Evolutionary conservation across 345 rosid species (phyloP).

Genomic region (Aquilaria malaccensis): DNA sequence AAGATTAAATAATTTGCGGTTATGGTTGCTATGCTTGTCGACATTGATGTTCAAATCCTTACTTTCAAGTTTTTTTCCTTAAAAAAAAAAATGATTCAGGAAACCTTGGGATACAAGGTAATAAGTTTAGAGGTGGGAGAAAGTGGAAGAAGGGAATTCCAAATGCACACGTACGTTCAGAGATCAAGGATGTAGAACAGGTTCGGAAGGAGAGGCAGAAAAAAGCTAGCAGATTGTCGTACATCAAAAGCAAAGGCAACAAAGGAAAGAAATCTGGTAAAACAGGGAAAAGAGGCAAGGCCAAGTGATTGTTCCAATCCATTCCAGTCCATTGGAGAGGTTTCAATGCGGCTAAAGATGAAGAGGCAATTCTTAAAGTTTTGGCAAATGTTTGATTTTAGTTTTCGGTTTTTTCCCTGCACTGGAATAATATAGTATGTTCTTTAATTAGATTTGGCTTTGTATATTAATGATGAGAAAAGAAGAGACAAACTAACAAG

Average conservation of each 20-base stretch:
- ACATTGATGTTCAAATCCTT: too few relatives aligned
- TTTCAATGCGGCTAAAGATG: too few relatives aligned
- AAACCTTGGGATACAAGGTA: slow-evolving; percentile 18
- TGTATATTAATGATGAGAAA: too few relatives aligned
- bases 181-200: slow-evolving; percentile 80
- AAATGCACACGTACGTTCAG: slow-evolving; percentile 77
- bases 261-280: slow-evolving; percentile 33
- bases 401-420: too few relatives aligned
- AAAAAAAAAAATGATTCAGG: slow-evolving; percentile 25
- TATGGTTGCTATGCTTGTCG: too few relatives aligned
- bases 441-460: too few relatives aligned
- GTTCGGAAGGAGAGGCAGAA: slow-evolving; percentile 84
- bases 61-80: neutral
- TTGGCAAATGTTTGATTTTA: too few relatives aligned
- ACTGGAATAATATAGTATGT: too few relatives aligned
- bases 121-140: slow-evolving; percentile 40
- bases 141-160: slow-evolving; percentile 41
- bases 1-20: neutral
- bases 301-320: slow-evolving; percentile 6
- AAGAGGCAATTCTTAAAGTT: too few relatives aligned
- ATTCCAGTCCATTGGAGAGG: too few relatives aligned
- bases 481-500: too few relatives aligned
- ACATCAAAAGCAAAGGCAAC: slow-evolving; percentile 51
- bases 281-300: slow-evolving; percentile 32
- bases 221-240: slow-evolving; percentile 51